Evolutionary conservation across 106 monocot genomes (phyloP).

Genomic region (Dendrobium catenatum): DNA sequence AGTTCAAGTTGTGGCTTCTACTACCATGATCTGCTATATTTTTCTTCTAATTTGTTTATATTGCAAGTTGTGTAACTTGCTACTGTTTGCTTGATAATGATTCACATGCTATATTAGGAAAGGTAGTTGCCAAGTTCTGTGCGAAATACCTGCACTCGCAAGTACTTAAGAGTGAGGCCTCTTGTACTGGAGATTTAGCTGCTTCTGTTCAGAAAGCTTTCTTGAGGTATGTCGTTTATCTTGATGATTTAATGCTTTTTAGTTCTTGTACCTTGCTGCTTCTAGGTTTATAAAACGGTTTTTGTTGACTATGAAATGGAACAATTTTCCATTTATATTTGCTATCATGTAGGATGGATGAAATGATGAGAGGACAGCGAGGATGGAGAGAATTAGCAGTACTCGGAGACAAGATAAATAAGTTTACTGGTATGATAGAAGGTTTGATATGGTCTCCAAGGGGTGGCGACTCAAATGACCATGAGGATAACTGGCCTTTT

Average conservation of each 20-base stretch:
- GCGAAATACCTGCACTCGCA: slow-evolving; percentile 79
- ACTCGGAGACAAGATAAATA: slow-evolving; percentile 79
- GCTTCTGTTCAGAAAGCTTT: slow-evolving; percentile 73
- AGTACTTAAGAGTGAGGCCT: slow-evolving; percentile 63
- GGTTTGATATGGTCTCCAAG: slow-evolving; percentile 90
- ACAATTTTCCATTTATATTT: neutral
- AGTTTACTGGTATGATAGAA: slow-evolving; percentile 86
- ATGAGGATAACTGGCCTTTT: slow-evolving; percentile 65
- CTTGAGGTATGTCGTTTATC: slow-evolving; percentile 44
- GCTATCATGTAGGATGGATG: slow-evolving; percentile 68
- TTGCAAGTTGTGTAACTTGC: neutral
- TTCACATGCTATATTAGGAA: slow-evolving; percentile 40
- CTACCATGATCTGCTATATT: neutral
- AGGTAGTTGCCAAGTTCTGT: slow-evolving; percentile 91
- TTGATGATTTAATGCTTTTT: neutral
- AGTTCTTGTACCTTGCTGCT: neutral
- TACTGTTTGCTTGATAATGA: neutral
- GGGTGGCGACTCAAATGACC: slow-evolving; percentile 42
- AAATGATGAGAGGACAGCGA: slow-evolving; percentile 95
- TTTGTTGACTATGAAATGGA: neutral
- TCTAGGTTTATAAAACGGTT: neutral
- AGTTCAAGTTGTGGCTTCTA: neutral
- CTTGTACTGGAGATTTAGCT: slow-evolving; percentile 59
- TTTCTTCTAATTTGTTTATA: neutral
- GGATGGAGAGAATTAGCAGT: slow-evolving; percentile 86